Conservation (phyloP, 306 rosid species). For the Trichosanthes truncata region DNA sequence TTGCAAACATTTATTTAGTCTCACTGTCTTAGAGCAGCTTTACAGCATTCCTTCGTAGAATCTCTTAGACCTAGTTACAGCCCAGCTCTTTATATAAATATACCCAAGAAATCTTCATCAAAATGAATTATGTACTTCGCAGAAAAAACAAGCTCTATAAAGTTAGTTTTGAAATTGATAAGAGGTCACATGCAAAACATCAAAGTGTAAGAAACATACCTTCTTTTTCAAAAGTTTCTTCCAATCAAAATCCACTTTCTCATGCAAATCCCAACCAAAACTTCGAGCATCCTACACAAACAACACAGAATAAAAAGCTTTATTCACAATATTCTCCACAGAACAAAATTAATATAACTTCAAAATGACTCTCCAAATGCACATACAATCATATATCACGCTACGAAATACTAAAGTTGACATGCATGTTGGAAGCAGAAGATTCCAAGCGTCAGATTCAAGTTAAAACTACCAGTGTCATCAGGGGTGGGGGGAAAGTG, state of each 20-base stretch:
- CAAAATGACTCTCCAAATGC: background rate
- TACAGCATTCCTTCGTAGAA: background rate
- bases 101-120: background rate
- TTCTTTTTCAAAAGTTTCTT: constrained; percentile 85
- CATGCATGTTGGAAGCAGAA: background rate
- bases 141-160: background rate
- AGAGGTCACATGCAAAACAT: background rate
- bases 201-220: constrained; percentile 28
- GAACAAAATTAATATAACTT: background rate
- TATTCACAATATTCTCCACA: background rate
- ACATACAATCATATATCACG: background rate
- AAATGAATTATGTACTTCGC: background rate
- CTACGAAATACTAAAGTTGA: background rate
- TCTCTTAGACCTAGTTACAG: background rate
- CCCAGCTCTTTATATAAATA: background rate
- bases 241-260: constrained; percentile 85
- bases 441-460: background rate
- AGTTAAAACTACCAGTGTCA: background rate
- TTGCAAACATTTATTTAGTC: background rate
- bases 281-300: constrained; percentile 63
- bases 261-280: constrained; percentile 88
- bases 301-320: background rate
- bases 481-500: background rate
- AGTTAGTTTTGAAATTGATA: background rate
- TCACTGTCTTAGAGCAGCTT: background rate